phyloP scores from a whole-genome alignment of 2,329 filamentous ascomycete genomes.

The Trichophyton verrucosum region DNA sequence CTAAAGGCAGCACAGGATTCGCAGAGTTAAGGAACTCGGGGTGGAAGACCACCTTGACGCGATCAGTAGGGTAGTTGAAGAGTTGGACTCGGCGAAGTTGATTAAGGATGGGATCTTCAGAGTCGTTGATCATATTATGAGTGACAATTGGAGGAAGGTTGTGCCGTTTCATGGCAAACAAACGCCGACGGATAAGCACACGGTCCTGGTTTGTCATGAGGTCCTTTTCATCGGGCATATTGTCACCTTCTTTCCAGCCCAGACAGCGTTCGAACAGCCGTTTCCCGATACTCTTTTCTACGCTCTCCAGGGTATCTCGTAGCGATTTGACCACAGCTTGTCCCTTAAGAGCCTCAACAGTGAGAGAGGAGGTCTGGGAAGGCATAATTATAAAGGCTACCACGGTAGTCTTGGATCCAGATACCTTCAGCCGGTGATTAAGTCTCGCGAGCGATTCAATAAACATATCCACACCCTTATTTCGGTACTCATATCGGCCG shows the following conservation, averaged over 20 bases:
- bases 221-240: conserved; percentile 92
- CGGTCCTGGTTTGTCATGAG: conserved; percentile 85
- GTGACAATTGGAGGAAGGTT: conserved; percentile 89
- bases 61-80: conserved; percentile 89
- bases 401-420: conserved; percentile 81
- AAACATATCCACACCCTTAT: conserved; percentile 99
- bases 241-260: conserved; percentile 88
- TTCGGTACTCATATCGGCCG: conserved; percentile 92
- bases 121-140: conserved; percentile 95
- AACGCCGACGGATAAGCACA: conserved; percentile 73
- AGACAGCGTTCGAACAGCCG: conserved; percentile 90
- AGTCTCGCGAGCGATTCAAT: conserved; percentile 89
- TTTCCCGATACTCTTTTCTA: conserved; percentile 83
- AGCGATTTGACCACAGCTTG: conserved; percentile 96
- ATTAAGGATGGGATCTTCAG: conserved; percentile 86
- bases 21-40: conserved; percentile 94
- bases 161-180: conserved; percentile 94
- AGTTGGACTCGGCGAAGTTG: conserved; percentile 92
- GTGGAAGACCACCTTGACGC: conserved; percentile 96
- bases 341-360: conserved; percentile 88
- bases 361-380: conserved; percentile 85
- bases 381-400: conserved; percentile 99
- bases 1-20: conserved; percentile 86
- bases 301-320: conserved; percentile 81
- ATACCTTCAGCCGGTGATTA: conserved; percentile 79